These are phyloP conservation scores for Grosmannia penicillata DNA, from an alignment of 2,329 filamentous ascomycete genomes.

Conservation along the genomic window DNA sequence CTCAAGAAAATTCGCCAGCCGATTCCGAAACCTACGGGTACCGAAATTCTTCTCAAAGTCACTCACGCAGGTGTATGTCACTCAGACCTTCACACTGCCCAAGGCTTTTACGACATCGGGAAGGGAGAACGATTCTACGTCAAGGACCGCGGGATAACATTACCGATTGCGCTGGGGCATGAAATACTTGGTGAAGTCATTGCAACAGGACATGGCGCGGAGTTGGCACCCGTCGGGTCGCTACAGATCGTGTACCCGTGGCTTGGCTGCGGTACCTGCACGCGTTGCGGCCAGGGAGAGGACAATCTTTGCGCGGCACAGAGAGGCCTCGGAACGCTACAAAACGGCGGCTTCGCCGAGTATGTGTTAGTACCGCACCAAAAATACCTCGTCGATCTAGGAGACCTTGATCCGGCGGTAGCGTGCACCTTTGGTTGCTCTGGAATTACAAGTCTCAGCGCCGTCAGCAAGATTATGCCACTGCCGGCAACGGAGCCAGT, in stretches of 20 bases:
- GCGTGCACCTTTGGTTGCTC: conserved; percentile 6
- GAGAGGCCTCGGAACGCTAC: conserved; percentile 4
- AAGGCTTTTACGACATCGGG: conserved; percentile 6
- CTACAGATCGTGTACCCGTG: conserved; percentile 7
- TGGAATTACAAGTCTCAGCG: conserved; percentile 6
- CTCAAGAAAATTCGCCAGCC: conserved; percentile 4
- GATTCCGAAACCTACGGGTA: neutral
- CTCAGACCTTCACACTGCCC: conserved; percentile 5
- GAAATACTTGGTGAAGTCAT: conserved; percentile 5
- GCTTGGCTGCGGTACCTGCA: conserved; percentile 4
- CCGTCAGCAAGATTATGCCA: conserved; percentile 4
- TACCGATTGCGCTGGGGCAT: conserved; percentile 4
- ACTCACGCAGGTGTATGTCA: conserved; percentile 6
- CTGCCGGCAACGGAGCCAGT: conserved; percentile 4
- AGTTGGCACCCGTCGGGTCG: neutral
- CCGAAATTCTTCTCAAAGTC: conserved; percentile 2
- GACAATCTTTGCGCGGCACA: conserved; percentile 6
- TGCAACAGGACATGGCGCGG: neutral
- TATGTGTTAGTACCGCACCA: conserved; percentile 5
- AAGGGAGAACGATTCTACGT: conserved; percentile 3
- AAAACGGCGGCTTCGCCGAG: conserved; percentile 5
- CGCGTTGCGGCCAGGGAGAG: conserved; percentile 4
- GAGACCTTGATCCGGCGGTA: conserved; percentile 4
- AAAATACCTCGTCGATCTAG: conserved; percentile 4
- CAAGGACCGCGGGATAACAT: conserved; percentile 5